A percentile compares a stretch with the other conserved stretches of the same genome.
These are phyloP conservation scores for Platanthera zijinensis DNA, from an alignment of 106 monocot genomes.

Conservation along the genomic window DNA sequence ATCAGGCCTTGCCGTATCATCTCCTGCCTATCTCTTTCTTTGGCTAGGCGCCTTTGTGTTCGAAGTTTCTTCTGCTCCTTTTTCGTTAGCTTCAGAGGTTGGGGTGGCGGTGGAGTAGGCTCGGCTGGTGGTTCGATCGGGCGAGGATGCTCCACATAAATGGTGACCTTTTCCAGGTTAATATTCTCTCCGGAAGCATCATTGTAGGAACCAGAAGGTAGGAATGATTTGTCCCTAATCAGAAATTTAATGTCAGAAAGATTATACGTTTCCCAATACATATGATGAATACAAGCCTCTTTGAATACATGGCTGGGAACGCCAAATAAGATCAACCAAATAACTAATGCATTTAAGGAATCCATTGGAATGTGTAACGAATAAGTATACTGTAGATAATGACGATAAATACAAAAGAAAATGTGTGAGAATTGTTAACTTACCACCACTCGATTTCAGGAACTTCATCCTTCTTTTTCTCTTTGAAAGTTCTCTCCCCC, in stretches of 20 bases:
- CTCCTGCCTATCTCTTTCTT: conserved; percentile 94
- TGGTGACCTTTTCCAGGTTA: conserved; percentile 74
- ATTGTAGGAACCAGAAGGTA: conserved; percentile 40
- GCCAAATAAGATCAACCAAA: no score
- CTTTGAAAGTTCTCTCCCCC: conserved; percentile 52
- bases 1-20: conserved; percentile 93
- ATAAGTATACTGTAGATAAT: no score
- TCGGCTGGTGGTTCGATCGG: conserved; percentile 92
- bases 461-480: conserved; percentile 78
- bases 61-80: conserved; percentile 88
- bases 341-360: no score
- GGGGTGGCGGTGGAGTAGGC: conserved; percentile 80
- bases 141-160: conserved; percentile 81
- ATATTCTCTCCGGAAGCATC: conserved; percentile 34
- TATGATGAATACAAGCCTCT: no score
- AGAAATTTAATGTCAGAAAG: not conserved
- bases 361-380: no score
- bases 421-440: conserved; percentile 1
- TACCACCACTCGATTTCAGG: conserved; percentile 95
- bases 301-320: no score
- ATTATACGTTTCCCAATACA: not conserved
- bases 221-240: conserved; percentile 65
- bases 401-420: not conserved
- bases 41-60: conserved; percentile 89
- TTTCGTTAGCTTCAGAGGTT: conserved; percentile 86